phyloP scores from a whole-genome alignment of 345 rosid species.

The Cardamine resedifolia region DNA sequence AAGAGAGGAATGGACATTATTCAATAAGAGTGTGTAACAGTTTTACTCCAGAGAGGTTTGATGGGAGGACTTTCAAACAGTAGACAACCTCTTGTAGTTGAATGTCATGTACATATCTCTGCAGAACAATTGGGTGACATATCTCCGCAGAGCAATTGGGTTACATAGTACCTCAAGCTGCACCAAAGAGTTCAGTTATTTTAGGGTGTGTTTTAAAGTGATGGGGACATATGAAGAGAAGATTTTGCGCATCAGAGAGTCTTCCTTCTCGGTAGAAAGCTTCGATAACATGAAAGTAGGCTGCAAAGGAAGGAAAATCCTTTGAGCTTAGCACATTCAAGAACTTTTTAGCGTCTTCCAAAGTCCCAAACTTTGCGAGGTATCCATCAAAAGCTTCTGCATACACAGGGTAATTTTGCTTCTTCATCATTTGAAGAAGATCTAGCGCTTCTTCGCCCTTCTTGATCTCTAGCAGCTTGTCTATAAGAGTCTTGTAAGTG shows the following conservation, averaged over 20 bases:
- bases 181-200: slow-evolving; percentile 61
- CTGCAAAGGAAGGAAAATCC: slow-evolving; percentile 56
- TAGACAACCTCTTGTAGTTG: background rate
- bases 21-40: background rate
- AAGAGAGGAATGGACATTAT: background rate
- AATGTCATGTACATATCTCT: background rate
- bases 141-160: background rate
- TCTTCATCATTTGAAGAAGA: slow-evolving; percentile 72
- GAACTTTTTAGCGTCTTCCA: slow-evolving; percentile 64
- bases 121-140: background rate
- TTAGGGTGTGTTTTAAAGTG: slow-evolving; percentile 64
- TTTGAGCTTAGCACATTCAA: slow-evolving; percentile 61
- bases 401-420: slow-evolving; percentile 55
- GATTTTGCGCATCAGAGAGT: slow-evolving; percentile 73
- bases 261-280: slow-evolving; percentile 75
- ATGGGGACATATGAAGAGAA: slow-evolving; percentile 69
- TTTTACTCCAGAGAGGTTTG: background rate
- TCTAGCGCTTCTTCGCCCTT: slow-evolving; percentile 73
- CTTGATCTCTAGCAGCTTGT: slow-evolving; percentile 60
- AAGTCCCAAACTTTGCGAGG: slow-evolving; percentile 71
- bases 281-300: slow-evolving; percentile 53
- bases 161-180: slow-evolving; percentile 27
- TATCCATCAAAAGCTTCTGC: slow-evolving; percentile 62
- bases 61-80: background rate
- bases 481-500: slow-evolving; percentile 66